Percentiles rank a stretch among this genome's conserved stretches.
Evolutionary conservation across 208 protist species (phyloP).

Genomic region (Acanthamoeba divionensis): DNA sequence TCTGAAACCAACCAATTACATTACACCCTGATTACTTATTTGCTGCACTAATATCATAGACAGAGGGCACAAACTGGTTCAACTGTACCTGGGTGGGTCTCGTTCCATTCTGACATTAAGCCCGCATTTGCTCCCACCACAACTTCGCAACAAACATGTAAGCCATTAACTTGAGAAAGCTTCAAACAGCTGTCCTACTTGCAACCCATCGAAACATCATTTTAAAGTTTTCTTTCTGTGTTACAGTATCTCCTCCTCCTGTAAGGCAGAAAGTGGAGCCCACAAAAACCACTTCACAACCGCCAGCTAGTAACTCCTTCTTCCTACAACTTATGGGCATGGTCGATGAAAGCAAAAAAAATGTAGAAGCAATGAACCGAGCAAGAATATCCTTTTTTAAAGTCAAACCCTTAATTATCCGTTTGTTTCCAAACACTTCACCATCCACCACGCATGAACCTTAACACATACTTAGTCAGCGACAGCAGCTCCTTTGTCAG

Average conservation of each 20-base stretch:
- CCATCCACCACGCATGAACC: background rate
- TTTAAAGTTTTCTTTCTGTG: no score
- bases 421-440: no score
- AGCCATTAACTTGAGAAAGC: background rate
- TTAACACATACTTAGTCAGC: background rate
- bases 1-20: no score
- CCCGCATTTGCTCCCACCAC: background rate
- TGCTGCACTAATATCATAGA: background rate
- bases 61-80: background rate
- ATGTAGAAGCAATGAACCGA: no score
- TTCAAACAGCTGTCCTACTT: background rate
- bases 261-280: no score
- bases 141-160: no score
- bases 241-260: no score
- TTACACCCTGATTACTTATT: background rate
- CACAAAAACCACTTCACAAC: no score
- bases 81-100: background rate
- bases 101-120: background rate
- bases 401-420: no score
- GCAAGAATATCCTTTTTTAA: no score
- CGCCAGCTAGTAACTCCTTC: background rate
- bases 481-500: background rate
- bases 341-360: no score
- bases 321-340: slow-evolving; percentile 34
- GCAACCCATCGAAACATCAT: no score